A percentile compares a stretch with the other conserved stretches of the same genome.
Evolutionary conservation across 495 filamentous ascomycete species (phyloP).

Genomic region (Podospora tetraspora): DNA sequence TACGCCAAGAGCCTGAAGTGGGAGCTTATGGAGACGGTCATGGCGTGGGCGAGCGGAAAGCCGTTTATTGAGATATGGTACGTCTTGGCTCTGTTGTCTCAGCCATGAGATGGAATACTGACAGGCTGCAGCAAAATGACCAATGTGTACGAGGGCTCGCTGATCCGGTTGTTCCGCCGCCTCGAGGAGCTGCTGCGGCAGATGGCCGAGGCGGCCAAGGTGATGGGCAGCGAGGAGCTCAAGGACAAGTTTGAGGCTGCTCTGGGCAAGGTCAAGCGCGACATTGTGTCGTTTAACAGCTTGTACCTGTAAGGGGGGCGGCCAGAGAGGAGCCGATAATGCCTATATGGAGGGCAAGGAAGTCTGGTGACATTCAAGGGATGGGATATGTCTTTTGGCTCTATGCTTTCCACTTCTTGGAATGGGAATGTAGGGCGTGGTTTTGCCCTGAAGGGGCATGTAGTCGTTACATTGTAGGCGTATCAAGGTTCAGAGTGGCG

Average conservation of each 20-base stretch:
- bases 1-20: constrained; percentile 83
- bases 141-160: constrained; percentile 90
- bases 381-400: neutral
- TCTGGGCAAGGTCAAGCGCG: constrained; percentile 76
- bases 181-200: constrained; percentile 94
- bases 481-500: neutral
- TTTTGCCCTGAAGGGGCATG: neutral
- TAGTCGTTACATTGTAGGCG: neutral
- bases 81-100: constrained; percentile 26
- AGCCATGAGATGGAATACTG: neutral
- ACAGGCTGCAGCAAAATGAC: constrained; percentile 81
- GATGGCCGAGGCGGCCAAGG: constrained; percentile 93
- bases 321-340: neutral
- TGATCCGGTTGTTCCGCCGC: constrained; percentile 93
- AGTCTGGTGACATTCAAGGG: neutral
- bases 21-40: constrained; percentile 94
- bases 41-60: constrained; percentile 87
- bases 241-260: constrained; percentile 83
- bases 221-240: constrained; percentile 95
- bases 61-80: constrained; percentile 95
- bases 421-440: neutral
- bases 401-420: neutral
- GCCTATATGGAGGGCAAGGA: neutral
- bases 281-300: constrained; percentile 90
- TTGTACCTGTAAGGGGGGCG: constrained; percentile 63